Base-by-base conservation (phyloP, 2,329 filamentous ascomycete genomes). In the Setomelanomma holmii region DNA sequence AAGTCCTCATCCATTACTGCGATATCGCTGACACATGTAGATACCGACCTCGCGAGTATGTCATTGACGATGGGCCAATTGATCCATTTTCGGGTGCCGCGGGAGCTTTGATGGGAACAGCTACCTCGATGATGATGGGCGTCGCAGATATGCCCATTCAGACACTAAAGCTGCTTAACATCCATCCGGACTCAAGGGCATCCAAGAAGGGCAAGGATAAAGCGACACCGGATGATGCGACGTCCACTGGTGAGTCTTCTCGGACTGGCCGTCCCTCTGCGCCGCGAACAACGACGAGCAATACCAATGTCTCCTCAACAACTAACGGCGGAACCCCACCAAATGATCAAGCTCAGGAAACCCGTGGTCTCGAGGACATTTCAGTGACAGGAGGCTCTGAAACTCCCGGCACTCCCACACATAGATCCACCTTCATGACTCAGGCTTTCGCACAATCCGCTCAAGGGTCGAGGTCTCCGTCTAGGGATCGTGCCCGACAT, bases 121-220 rank as follows among this genome's bases (percentile, higher is more conserved):
- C 95, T 40, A 87, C 89, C 21, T 89, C 84, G 34, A 87, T 97
- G 51, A 85, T 90, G 65, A 89, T 96, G 83, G 90, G 91, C 1
- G 82, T 96, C 35, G 90, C 90, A 1, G 91, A 96, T 66, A 79
- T 87, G 39, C 85, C 85, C 0, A 77, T 80, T 14, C 82, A 85
- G 40, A 79, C 86, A 4, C 67, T 84, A 40, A 80, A 79, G 56
- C 72, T 79, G 6, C 67, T 80, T 40, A 72, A 75, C 27, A 80
- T 80, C 14, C 78, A 80, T 39, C 75, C 75, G 2, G 73, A 76
- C 33, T 45, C 65, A 11, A 60, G 53, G 42, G 49, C 49, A 6
- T 59, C 60, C 4, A 63, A 63, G 50, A 69, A 73, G 46, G 63
- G 66, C 22, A 66, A 71, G 56, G 59, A 63, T 14, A 60, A 60